Evolutionary conservation across 1,284 basidiomycete genomes (phyloP).

Genomic region (Ustanciosporium gigantosporum): DNA sequence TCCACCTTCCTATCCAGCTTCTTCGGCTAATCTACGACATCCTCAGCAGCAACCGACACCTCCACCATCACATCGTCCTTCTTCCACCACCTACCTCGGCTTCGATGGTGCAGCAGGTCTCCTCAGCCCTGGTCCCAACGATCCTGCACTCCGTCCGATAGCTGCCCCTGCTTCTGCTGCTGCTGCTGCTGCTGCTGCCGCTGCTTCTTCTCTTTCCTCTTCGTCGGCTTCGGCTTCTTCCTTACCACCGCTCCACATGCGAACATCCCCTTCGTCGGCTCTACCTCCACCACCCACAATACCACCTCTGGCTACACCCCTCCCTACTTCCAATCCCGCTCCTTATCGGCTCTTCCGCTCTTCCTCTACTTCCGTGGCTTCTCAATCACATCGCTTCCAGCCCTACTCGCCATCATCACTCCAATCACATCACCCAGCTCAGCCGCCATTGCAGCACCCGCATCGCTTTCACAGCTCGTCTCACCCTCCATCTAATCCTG

Average conservation of each 20-base stretch:
- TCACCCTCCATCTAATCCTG: not conserved
- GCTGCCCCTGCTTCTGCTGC: no score
- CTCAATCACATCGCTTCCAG: no score
- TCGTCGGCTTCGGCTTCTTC: slow-evolving; percentile 9
- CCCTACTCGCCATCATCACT: no score
- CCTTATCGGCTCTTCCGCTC: not conserved
- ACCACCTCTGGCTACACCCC: not conserved
- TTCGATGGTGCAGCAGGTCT: slow-evolving; percentile 36
- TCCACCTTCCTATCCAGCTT: slow-evolving; percentile 3
- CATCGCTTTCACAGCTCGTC: no score
- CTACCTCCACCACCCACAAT: not conserved
- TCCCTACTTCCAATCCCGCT: not conserved
- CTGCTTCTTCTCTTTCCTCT: slow-evolving; percentile 6
- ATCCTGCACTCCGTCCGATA: slow-evolving; percentile 18
- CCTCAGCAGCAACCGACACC: slow-evolving; percentile 2
- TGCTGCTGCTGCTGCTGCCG: no score
- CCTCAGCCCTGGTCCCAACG: slow-evolving; percentile 22
- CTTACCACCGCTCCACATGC: slow-evolving; percentile 1
- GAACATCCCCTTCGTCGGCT: no score
- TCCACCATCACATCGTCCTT: slow-evolving; percentile 11
- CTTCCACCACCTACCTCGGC: slow-evolving; percentile 32
- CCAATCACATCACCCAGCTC: no score
- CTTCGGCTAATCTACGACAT: no score
- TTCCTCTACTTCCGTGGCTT: not conserved
- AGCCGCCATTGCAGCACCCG: no score